Evolutionary conservation across 1,139 yeast species (phyloP).

Genomic region (Yamadazyma trypodendri): DNA sequence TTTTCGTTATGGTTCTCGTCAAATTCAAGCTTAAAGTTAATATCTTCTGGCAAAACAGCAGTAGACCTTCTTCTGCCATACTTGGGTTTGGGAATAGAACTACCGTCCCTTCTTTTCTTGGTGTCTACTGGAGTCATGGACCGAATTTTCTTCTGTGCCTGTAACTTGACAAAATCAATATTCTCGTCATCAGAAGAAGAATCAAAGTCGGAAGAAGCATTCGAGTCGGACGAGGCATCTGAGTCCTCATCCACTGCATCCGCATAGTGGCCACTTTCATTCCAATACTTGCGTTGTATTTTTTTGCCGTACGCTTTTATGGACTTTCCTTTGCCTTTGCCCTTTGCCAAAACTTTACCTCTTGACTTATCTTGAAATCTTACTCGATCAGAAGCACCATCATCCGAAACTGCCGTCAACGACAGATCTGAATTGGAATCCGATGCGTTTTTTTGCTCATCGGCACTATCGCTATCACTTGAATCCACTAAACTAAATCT

Average conservation of each 20-base stretch:
- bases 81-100: conserved; percentile 24
- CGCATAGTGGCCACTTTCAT: conserved; percentile 8
- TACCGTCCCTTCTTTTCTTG: conserved; percentile 13
- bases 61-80: conserved; percentile 41
- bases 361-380: conserved; percentile 7
- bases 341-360: conserved; percentile 11
- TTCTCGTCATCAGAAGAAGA: conserved; percentile 61
- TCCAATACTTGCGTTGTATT: conserved; percentile 5
- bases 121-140: conserved; percentile 40
- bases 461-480: conserved; percentile 13
- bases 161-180: conserved; percentile 68
- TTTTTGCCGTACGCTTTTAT: conserved; percentile 12
- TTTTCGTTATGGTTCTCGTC: conserved; percentile 29
- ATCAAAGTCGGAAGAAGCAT: conserved; percentile 27
- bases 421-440: conserved; percentile 33
- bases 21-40: conserved; percentile 60
- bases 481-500: conserved; percentile 47
- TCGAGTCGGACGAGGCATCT: conserved; percentile 25
- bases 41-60: conserved; percentile 46
- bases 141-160: conserved; percentile 62
- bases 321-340: conserved; percentile 15
- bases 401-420: conserved; percentile 42
- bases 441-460: conserved; percentile 9
- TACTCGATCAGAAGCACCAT: conserved; percentile 21
- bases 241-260: conserved; percentile 27